Evolutionary conservation across 1,139 yeast genomes (phyloP).

Genomic region (Starmera stellimalicola): DNA sequence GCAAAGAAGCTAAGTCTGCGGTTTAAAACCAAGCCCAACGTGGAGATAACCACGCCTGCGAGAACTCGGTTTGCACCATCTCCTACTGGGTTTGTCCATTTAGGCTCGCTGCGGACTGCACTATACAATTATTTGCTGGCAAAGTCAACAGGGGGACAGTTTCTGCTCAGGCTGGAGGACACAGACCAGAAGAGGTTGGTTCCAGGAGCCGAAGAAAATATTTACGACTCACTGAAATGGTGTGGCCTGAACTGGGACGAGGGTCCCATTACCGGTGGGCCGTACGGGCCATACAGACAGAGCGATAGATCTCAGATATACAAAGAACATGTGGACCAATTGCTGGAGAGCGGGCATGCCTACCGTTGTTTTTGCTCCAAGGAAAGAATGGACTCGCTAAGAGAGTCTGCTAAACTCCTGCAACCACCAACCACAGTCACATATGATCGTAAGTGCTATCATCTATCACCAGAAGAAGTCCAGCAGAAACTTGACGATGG

Average conservation of each 20-base stretch:
- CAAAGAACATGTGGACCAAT: slow-evolving; percentile 39
- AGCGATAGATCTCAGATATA: slow-evolving; percentile 70
- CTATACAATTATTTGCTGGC: slow-evolving; percentile 82
- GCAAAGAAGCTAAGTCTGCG: neutral
- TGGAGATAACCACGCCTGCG: slow-evolving; percentile 51
- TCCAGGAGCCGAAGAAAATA: slow-evolving; percentile 72
- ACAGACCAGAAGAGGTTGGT: slow-evolving; percentile 80
- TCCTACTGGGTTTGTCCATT: slow-evolving; percentile 87
- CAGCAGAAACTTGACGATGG: slow-evolving; percentile 23
- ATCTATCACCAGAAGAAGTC: slow-evolving; percentile 33
- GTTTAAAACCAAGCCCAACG: slow-evolving; percentile 2
- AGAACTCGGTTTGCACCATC: slow-evolving; percentile 96
- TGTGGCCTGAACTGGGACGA: slow-evolving; percentile 72
- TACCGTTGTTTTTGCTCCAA: slow-evolving; percentile 82
- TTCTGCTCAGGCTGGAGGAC: slow-evolving; percentile 78
- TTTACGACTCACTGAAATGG: slow-evolving; percentile 72
- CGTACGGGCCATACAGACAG: slow-evolving; percentile 72
- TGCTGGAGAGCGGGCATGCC: slow-evolving; percentile 62
- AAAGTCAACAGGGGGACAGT: slow-evolving; percentile 68
- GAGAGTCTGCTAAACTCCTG: slow-evolving; percentile 63
- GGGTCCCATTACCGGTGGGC: slow-evolving; percentile 55
- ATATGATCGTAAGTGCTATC: slow-evolving; percentile 74
- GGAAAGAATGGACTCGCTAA: slow-evolving; percentile 57
- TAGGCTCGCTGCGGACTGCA: slow-evolving; percentile 92
- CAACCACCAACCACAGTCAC: slow-evolving; percentile 90